phyloP scores from a whole-genome alignment of 148 eudicot species.

The Rhododendron ferrugineum region DNA sequence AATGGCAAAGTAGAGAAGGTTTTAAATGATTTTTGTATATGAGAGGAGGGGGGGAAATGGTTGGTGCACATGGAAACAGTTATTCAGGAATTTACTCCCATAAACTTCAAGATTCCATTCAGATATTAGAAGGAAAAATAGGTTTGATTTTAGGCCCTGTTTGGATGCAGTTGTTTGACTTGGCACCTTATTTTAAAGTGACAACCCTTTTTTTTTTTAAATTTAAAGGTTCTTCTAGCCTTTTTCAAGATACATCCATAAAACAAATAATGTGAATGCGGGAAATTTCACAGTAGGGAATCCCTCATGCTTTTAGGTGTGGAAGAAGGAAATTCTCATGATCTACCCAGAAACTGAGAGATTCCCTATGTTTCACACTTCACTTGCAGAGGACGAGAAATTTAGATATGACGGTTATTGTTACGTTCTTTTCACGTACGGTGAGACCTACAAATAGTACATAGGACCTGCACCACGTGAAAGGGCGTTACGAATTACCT shows the following conservation, averaged over 20 bases:
- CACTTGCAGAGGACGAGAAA: not conserved
- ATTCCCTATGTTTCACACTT: not conserved
- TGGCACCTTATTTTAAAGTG: not conserved
- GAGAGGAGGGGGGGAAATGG: not conserved
- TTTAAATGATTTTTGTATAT: not conserved
- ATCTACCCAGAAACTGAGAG: not conserved
- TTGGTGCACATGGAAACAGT: constrained; percentile 1
- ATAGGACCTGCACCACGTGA: not conserved
- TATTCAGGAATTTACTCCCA: not conserved
- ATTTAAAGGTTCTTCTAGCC: not conserved
- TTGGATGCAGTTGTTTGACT: not conserved
- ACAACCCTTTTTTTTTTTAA: no score
- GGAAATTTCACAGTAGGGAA: not conserved
- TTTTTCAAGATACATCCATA: not conserved
- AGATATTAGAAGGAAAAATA: not conserved
- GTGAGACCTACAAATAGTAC: not conserved
- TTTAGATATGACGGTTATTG: no score
- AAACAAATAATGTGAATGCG: not conserved
- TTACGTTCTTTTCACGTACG: no score
- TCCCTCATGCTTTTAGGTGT: not conserved
- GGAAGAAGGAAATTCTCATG: not conserved
- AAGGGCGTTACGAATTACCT: not conserved
- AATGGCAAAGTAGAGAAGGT: not conserved
- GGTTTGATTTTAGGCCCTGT: not conserved
- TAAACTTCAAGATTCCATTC: not conserved